Evolutionary conservation across 768 basidiomycete species (phyloP).

Genomic region (Amanita muscaria): DNA sequence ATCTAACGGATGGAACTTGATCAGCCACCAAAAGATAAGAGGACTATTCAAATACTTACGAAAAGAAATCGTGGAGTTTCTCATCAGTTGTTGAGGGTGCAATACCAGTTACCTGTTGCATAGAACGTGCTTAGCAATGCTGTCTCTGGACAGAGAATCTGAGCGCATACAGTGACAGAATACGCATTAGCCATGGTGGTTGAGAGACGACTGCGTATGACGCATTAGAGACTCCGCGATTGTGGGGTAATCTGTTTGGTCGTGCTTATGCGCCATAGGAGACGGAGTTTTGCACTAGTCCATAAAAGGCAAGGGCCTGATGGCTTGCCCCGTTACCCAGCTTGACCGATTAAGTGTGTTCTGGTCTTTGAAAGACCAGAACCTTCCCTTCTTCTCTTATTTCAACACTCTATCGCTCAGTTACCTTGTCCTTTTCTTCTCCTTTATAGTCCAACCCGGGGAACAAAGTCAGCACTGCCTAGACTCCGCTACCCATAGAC

Average conservation of each 20-base stretch:
- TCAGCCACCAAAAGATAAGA: slow-evolving; percentile 8
- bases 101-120: slow-evolving; percentile 62
- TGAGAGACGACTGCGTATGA: not conserved
- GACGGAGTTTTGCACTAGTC: not conserved
- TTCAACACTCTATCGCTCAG: not conserved
- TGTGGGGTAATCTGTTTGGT: not conserved
- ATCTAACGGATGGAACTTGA: slow-evolving; percentile 32
- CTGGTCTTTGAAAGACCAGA: slow-evolving; percentile 6
- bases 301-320: slow-evolving; percentile 1
- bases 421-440: not conserved
- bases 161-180: slow-evolving; percentile 30
- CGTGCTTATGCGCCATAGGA: not conserved
- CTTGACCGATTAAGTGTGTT: not conserved
- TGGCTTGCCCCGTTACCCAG: not conserved
- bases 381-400: not conserved
- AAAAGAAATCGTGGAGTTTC: slow-evolving; percentile 74
- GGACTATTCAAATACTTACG: slow-evolving; percentile 47
- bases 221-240: not conserved
- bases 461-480: too few species aligned
- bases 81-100: slow-evolving; percentile 53
- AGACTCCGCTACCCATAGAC: too few species aligned
- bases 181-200: slow-evolving; percentile 1
- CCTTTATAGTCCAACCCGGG: not conserved
- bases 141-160: not conserved
- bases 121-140: not conserved